Evolutionary conservation across 2,329 filamentous ascomycete genomes (phyloP).

Genomic region (Ceratocystis variospora): DNA sequence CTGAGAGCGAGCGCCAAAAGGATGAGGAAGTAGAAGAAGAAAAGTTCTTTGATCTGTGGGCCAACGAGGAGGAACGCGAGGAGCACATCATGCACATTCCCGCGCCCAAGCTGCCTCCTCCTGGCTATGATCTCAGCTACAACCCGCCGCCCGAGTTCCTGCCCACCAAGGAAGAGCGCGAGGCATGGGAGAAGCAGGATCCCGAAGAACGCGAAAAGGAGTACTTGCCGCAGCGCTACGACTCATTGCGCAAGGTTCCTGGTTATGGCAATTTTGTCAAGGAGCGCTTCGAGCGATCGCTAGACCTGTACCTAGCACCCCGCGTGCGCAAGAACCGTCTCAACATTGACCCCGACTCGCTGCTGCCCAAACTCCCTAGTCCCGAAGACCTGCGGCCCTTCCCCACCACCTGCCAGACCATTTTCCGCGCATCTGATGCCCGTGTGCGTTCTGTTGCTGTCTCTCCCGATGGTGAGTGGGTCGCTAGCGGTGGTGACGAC

Average conservation of each 20-base stretch:
- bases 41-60: slow-evolving; percentile 81
- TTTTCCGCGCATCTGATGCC: slow-evolving; percentile 79
- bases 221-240: slow-evolving; percentile 70
- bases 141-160: slow-evolving; percentile 92
- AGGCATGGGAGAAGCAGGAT: slow-evolving; percentile 72
- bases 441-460: slow-evolving; percentile 73
- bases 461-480: slow-evolving; percentile 70
- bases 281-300: slow-evolving; percentile 86
- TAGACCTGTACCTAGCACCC: slow-evolving; percentile 91
- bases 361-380: slow-evolving; percentile 83
- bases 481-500: slow-evolving; percentile 89
- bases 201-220: slow-evolving; percentile 84
- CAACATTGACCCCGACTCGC: slow-evolving; percentile 87
- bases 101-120: slow-evolving; percentile 82
- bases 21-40: slow-evolving; percentile 60
- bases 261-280: slow-evolving; percentile 84
- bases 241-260: slow-evolving; percentile 77
- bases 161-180: slow-evolving; percentile 69
- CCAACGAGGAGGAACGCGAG: slow-evolving; percentile 69
- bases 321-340: slow-evolving; percentile 83
- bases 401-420: slow-evolving; percentile 74
- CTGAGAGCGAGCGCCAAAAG: slow-evolving; percentile 51
- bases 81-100: slow-evolving; percentile 90
- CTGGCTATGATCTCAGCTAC: slow-evolving; percentile 90
- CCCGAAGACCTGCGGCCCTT: slow-evolving; percentile 92